These are phyloP conservation scores for Candida khao-thaluensis DNA, from an alignment of 805 yeast genomes.

Conservation along the genomic window DNA sequence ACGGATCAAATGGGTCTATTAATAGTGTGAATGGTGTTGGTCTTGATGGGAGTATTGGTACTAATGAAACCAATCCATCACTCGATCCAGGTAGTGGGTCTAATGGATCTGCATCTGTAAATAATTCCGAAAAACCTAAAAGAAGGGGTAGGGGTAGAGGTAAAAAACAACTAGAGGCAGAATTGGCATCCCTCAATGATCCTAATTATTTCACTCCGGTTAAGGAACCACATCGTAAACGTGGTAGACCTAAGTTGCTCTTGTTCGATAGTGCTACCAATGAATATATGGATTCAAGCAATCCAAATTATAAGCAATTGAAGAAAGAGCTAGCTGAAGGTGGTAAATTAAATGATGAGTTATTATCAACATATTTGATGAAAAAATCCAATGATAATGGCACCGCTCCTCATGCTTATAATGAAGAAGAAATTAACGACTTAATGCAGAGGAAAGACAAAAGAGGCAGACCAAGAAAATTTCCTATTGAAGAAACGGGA, in stretches of 20 bases:
- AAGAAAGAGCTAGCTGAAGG: constrained; percentile 21
- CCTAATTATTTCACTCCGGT: constrained; percentile 1
- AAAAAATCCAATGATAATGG: constrained; percentile 2
- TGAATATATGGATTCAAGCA: constrained; percentile 39
- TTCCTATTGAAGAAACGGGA: constrained; percentile 47
- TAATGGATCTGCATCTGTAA: background rate
- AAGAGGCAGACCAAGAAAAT: constrained; percentile 52
- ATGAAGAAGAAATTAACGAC: constrained; percentile 34
- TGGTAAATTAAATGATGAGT: constrained; percentile 7
- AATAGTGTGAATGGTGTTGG: background rate
- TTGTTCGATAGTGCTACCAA: constrained; percentile 43
- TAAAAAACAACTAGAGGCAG: constrained; percentile 4
- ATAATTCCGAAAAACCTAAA: background rate
- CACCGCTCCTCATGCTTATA: constrained; percentile 16
- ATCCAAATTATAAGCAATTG: constrained; percentile 41
- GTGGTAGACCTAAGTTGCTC: constrained; percentile 44
- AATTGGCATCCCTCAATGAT: constrained; percentile 1
- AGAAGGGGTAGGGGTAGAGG: constrained; percentile 3
- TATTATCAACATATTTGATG: constrained; percentile 9
- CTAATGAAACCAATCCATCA: background rate
- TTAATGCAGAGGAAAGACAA: constrained; percentile 41
- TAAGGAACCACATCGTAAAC: constrained; percentile 26
- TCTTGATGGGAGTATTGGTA: background rate
- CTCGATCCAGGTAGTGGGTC: too few species aligned
- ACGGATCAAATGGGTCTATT: background rate